A percentile compares a stretch with the other conserved stretches of the same genome.
These are phyloP conservation scores for Corniculantispora saksenae DNA, from an alignment of 2,329 filamentous ascomycete species.

Conservation along the genomic window DNA sequence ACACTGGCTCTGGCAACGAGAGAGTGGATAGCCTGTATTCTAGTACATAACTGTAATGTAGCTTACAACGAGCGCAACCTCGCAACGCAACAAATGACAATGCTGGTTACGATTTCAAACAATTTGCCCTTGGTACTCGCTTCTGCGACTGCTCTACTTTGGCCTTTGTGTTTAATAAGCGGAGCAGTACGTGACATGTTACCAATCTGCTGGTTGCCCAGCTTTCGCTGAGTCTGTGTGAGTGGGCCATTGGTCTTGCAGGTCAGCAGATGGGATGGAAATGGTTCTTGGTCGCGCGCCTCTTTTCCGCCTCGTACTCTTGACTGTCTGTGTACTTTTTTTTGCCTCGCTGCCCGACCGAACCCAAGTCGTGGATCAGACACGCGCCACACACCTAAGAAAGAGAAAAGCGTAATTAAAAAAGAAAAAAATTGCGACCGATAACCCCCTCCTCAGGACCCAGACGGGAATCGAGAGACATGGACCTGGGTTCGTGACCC, in stretches of 20 bases:
- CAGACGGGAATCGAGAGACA: slow-evolving; percentile 11
- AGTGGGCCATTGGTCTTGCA: not conserved
- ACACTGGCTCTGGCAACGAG: not conserved
- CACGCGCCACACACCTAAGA: not conserved
- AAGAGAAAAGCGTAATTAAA: not conserved
- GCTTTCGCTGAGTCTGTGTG: not conserved
- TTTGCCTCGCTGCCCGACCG: not conserved
- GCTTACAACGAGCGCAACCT: not conserved
- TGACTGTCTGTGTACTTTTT: not conserved
- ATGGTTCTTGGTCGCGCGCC: not conserved
- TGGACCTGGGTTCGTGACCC: not conserved
- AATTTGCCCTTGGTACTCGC: not conserved
- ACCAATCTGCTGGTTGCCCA: not conserved
- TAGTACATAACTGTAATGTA: slow-evolving; percentile 17
- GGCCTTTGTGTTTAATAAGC: not conserved
- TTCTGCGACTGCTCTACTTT: not conserved
- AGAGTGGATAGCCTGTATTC: slow-evolving; percentile 1
- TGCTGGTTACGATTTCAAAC: not conserved
- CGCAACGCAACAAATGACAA: not conserved
- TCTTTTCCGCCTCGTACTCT: not conserved
- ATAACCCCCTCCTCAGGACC: not conserved
- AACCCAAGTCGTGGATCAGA: not conserved
- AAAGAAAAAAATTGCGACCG: not conserved
- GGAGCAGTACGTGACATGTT: not conserved
- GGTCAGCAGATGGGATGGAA: not conserved